Percentiles rank a stretch among this genome's conserved stretches.
phyloP scores from a whole-genome alignment of 2,329 filamentous ascomycete species.

The Acrocalymma vagum region DNA sequence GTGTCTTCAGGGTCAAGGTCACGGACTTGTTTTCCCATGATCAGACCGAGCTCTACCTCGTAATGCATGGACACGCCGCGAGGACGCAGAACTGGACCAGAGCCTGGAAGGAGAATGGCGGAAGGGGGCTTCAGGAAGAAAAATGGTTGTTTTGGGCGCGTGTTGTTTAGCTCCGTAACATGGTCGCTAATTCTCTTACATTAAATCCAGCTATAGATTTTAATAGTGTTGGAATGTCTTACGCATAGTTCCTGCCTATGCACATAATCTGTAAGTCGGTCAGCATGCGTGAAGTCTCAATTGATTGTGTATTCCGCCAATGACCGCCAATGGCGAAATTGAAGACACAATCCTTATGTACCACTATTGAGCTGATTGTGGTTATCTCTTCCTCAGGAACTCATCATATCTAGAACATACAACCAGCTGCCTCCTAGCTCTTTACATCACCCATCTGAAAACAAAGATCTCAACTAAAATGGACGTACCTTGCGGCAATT shows the following conservation, averaged over 20 bases:
- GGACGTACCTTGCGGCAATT: conserved; percentile 58
- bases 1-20: conserved; percentile 80
- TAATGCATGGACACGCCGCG: conserved; percentile 88
- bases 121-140: conserved; percentile 98
- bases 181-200: conserved; percentile 92
- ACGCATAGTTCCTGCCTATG: conserved; percentile 97
- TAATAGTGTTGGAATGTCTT: conserved; percentile 53
- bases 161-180: conserved; percentile 88
- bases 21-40: conserved; percentile 82
- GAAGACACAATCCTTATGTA: too few species aligned
- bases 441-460: neutral
- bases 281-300: conserved; percentile 3
- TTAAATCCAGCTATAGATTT: too few species aligned
- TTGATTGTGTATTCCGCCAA: neutral
- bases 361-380: neutral
- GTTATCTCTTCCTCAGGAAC: too few species aligned
- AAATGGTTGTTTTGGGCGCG: conserved; percentile 91
- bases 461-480: neutral
- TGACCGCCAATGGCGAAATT: too few species aligned
- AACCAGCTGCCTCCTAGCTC: neutral
- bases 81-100: conserved; percentile 83
- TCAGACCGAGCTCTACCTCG: conserved; percentile 90
- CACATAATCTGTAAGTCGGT: conserved; percentile 74
- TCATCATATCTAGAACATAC: neutral
- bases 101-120: conserved; percentile 80